A percentile compares a stretch with the other conserved stretches of the same genome.
Evolutionary conservation across 2,329 filamentous ascomycete genomes (phyloP).

Genomic region (Cladosporium sp.): DNA sequence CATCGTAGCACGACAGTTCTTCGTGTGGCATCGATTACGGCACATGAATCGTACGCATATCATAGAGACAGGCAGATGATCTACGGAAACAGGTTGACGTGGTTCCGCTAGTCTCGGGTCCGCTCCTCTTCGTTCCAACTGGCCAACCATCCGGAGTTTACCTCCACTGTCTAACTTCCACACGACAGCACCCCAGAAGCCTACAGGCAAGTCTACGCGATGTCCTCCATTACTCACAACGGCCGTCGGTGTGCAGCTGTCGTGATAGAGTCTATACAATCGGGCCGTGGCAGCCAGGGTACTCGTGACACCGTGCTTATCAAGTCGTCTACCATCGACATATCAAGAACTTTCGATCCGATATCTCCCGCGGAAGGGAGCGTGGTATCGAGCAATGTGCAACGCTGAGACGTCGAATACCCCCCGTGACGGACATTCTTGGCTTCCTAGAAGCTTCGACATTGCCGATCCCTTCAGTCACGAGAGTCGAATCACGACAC

Average conservation of each 20-base stretch:
- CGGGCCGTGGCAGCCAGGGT: background rate
- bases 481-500: background rate
- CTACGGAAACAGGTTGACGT: conserved; percentile 4
- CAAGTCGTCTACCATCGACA: background rate
- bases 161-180: conserved; percentile 1
- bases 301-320: background rate
- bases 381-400: background rate
- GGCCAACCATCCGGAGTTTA: background rate
- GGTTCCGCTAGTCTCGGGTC: background rate
- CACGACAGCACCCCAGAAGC: background rate
- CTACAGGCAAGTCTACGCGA: conserved; percentile 5
- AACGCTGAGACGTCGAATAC: background rate
- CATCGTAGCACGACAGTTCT: background rate
- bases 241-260: background rate
- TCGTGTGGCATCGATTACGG: background rate
- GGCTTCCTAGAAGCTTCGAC: conserved; percentile 1
- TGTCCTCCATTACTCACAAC: background rate
- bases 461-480: background rate
- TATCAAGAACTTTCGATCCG: background rate
- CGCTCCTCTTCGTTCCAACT: background rate
- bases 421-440: background rate
- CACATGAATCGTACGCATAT: background rate
- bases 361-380: background rate
- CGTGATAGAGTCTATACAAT: background rate
- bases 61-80: conserved; percentile 1